Evolutionary conservation across 768 basidiomycete species (phyloP).

Genomic region (Leucocoprinus birnbaumii): DNA sequence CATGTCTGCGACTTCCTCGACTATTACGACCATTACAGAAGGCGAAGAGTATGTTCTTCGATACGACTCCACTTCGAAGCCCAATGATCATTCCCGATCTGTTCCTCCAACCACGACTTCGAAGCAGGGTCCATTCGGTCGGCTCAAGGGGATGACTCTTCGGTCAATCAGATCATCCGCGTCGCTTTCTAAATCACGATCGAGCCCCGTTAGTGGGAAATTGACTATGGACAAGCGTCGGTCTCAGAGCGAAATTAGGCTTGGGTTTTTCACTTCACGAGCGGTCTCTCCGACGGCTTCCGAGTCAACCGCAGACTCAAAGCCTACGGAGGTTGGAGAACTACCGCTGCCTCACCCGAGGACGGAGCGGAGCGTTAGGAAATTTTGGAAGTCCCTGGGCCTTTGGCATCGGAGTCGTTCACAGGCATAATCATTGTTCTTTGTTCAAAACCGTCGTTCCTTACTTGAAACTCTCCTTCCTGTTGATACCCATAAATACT

Average conservation of each 20-base stretch:
- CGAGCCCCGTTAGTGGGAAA: neutral
- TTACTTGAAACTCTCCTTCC: too few species aligned
- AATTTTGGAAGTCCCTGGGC: constrained; percentile 1
- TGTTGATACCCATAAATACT: too few species aligned
- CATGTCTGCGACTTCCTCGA: neutral
- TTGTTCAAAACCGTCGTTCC: too few species aligned
- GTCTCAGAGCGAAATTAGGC: neutral
- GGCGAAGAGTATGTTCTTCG: neutral
- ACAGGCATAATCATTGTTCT: neutral
- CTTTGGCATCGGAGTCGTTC: neutral
- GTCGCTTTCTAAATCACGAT: neutral
- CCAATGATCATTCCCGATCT: neutral
- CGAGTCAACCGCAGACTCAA: neutral
- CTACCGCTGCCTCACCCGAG: neutral
- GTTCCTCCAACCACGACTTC: neutral
- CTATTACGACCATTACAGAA: neutral
- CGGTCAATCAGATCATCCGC: constrained; percentile 2
- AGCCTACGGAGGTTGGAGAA: neutral
- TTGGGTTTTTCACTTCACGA: neutral
- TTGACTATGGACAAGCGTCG: neutral
- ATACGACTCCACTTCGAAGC: neutral
- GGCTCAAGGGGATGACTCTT: neutral
- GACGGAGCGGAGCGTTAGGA: neutral
- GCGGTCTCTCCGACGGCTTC: neutral
- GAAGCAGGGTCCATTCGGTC: neutral